A percentile compares a stretch with the other conserved stretches of the same genome.
phyloP scores from a whole-genome alignment of 78 protist species.

The Monocercomonoides exilis region DNA sequence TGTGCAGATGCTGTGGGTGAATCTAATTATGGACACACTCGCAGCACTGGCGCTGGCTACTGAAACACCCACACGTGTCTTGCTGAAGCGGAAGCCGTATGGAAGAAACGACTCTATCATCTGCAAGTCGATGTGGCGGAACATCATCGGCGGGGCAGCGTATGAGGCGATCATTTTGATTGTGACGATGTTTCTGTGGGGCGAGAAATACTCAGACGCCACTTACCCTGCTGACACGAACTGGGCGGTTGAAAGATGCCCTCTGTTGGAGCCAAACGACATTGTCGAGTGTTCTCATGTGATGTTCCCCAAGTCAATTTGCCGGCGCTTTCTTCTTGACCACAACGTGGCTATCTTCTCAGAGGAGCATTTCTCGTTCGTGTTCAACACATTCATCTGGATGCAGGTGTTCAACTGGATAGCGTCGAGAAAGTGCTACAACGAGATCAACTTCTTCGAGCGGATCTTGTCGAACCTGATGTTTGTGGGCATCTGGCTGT shows the following conservation, averaged over 20 bases:
- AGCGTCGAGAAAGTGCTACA: not conserved
- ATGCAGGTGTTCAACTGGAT: slow-evolving; percentile 26
- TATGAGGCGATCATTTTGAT: slow-evolving; percentile 15
- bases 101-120: slow-evolving; percentile 13
- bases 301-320: not conserved
- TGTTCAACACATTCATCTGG: slow-evolving; percentile 40
- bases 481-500: not conserved
- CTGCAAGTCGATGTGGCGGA: slow-evolving; percentile 16
- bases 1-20: slow-evolving; percentile 83
- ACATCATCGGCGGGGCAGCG: slow-evolving; percentile 15
- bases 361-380: not conserved
- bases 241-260: not conserved
- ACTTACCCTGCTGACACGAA: not conserved
- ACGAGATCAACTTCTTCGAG: slow-evolving; percentile 10
- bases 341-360: not conserved
- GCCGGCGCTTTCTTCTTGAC: not conserved
- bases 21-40: slow-evolving; percentile 66
- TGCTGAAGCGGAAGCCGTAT: slow-evolving; percentile 73
- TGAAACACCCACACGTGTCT: slow-evolving; percentile 57
- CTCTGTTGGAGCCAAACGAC: not conserved
- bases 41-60: slow-evolving; percentile 75
- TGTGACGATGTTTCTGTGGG: not conserved
- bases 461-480: not conserved
- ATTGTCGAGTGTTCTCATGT: not conserved
- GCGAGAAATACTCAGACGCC: not conserved